Conservation (phyloP, 768 basidiomycete species). For the Auriscalpium vulgare region DNA sequence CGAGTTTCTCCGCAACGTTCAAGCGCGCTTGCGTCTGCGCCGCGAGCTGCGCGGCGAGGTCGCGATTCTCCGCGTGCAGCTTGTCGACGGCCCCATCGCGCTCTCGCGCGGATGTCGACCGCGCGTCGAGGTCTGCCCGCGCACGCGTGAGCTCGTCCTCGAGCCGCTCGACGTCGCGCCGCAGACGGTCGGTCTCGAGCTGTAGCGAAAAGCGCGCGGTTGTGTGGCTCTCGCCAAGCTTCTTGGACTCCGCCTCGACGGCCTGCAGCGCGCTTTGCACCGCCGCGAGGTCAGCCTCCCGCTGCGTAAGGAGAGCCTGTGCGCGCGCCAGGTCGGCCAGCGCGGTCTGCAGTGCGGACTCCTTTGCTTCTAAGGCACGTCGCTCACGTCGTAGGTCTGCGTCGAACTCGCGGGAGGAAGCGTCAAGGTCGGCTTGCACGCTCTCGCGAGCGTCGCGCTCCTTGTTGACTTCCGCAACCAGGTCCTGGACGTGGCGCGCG, state of each 20-base stretch:
- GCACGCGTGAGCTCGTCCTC: constrained; percentile 74
- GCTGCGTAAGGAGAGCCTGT: constrained; percentile 56
- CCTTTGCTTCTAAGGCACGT: constrained; percentile 62
- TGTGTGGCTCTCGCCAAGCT: constrained; percentile 77
- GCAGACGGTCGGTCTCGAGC: constrained; percentile 80
- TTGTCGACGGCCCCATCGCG: constrained; percentile 68
- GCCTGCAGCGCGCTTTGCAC: constrained; percentile 66
- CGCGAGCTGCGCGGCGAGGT: constrained; percentile 71
- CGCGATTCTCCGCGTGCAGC: constrained; percentile 72
- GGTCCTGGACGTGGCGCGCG: constrained; percentile 63
- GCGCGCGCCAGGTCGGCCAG: constrained; percentile 55
- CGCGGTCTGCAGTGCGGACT: constrained; percentile 55
- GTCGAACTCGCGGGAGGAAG: constrained; percentile 57
- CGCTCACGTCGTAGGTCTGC: constrained; percentile 49
- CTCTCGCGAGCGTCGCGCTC: constrained; percentile 51
- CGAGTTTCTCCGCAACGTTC: constrained; percentile 87
- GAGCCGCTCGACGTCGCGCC: constrained; percentile 72
- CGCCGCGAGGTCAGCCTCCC: constrained; percentile 66
- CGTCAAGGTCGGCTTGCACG: constrained; percentile 44
- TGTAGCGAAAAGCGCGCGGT: constrained; percentile 81
- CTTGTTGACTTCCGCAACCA: constrained; percentile 53
- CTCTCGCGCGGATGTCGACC: constrained; percentile 58
- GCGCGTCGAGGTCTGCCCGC: constrained; percentile 58
- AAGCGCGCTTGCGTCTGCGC: constrained; percentile 82
- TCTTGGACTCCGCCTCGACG: constrained; percentile 69